These are phyloP conservation scores for Boletus rubescentipes DNA, from an alignment of 768 basidiomycete species.

Conservation along the genomic window DNA sequence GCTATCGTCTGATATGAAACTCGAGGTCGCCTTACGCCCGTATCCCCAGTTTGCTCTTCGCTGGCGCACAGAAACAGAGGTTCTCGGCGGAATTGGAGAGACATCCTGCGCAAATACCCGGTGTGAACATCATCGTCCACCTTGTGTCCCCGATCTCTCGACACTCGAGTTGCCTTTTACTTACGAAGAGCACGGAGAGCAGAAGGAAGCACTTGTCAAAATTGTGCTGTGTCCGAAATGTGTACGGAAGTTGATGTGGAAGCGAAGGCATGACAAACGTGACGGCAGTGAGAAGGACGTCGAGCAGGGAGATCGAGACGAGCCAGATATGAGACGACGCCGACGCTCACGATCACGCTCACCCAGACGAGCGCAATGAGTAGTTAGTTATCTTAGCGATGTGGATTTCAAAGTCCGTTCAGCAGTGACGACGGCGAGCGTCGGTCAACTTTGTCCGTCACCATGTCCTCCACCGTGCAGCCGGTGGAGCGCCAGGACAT, in stretches of 20 bases:
- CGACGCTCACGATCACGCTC: constrained; percentile 31
- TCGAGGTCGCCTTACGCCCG: background rate
- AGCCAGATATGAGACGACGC: background rate
- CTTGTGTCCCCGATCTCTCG: constrained; percentile 41
- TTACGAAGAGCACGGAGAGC: constrained; percentile 76
- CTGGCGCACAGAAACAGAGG: constrained; percentile 92
- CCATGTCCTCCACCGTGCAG: constrained; percentile 19
- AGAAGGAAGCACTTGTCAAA: constrained; percentile 85
- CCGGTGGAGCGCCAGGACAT: constrained; percentile 68
- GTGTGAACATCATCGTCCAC: constrained; percentile 60
- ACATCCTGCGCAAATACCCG: constrained; percentile 88
- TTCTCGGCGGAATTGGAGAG: constrained; percentile 82
- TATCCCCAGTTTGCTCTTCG: constrained; percentile 74
- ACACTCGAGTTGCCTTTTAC: constrained; percentile 90
- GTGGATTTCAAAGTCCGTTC: constrained; percentile 25
- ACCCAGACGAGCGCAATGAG: constrained; percentile 9
- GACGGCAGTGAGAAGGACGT: constrained; percentile 4
- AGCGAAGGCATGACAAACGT: constrained; percentile 64
- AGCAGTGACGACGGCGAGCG: background rate
- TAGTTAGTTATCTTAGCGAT: background rate
- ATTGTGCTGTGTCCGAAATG: constrained; percentile 82
- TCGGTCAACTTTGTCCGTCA: too few species aligned
- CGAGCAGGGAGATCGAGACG: background rate
- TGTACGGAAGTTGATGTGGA: constrained; percentile 84
- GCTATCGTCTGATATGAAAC: background rate